These are phyloP conservation scores for Oryza glaberrima DNA, from an alignment of 176 grass and related monocot species.

Conservation along the genomic window DNA sequence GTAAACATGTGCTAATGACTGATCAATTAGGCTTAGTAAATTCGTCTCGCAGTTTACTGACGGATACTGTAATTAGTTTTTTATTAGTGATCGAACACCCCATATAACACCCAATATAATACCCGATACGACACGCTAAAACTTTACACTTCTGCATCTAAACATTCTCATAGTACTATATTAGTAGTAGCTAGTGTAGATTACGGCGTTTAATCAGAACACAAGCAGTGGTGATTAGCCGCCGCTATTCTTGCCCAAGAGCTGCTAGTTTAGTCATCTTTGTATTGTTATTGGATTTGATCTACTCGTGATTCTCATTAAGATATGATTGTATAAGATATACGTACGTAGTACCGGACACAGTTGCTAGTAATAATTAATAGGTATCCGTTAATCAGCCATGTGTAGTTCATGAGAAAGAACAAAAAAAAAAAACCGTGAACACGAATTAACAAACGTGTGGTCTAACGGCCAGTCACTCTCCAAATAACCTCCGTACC, in stretches of 20 bases:
- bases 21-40: too few relatives aligned
- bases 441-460: neutral
- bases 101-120: too few relatives aligned
- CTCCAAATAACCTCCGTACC: neutral
- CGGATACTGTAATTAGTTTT: too few relatives aligned
- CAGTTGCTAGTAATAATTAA: neutral
- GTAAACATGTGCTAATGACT: too few relatives aligned
- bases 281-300: too few relatives aligned
- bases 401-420: neutral
- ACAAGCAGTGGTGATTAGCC: neutral
- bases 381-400: neutral
- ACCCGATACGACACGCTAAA: too few relatives aligned
- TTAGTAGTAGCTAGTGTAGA: neutral
- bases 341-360: neutral
- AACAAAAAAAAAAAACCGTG: neutral
- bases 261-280: neutral
- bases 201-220: neutral
- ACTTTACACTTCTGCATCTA: too few relatives aligned
- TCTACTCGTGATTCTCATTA: too few relatives aligned
- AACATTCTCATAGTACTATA: too few relatives aligned
- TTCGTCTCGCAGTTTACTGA: too few relatives aligned
- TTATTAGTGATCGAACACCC: too few relatives aligned
- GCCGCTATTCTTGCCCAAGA: neutral
- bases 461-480: conserved; percentile 11
- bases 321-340: too few relatives aligned